These are phyloP conservation scores for Puccinia coronata DNA, from an alignment of 1,284 basidiomycete species.

Conservation along the genomic window DNA sequence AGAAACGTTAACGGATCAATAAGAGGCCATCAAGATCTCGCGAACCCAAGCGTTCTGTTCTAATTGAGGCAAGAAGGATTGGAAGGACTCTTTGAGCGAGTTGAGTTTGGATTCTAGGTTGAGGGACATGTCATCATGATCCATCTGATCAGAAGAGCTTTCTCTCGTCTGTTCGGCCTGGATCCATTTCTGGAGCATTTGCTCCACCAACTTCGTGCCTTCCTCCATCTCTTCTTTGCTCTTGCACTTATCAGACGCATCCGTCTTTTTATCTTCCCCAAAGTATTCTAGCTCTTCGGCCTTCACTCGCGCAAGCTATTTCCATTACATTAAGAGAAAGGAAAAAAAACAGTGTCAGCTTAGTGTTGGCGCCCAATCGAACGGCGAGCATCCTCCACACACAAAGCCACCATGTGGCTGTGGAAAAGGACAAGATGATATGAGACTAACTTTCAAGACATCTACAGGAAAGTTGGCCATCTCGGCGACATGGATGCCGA, in stretches of 20 bases:
- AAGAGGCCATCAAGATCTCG: slow-evolving; percentile 63
- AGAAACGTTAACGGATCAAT: slow-evolving; percentile 17
- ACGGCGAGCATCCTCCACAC: no score
- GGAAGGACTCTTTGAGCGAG: slow-evolving; percentile 68
- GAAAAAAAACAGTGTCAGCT: not conserved
- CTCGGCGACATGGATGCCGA: slow-evolving; percentile 97
- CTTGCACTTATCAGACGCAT: not conserved
- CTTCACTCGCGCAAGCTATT: slow-evolving; percentile 84
- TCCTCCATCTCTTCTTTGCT: slow-evolving; percentile 55
- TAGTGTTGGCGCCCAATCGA: no score
- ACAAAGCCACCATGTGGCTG: no score
- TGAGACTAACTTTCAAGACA: slow-evolving; percentile 80
- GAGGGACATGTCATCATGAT: slow-evolving; percentile 52
- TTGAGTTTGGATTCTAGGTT: slow-evolving; percentile 67
- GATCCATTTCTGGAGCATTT: slow-evolving; percentile 57
- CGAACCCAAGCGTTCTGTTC: slow-evolving; percentile 77
- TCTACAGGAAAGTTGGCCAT: slow-evolving; percentile 93
- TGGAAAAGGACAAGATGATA: no score
- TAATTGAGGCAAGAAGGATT: slow-evolving; percentile 69
- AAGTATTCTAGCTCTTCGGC: slow-evolving; percentile 97
- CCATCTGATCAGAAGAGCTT: slow-evolving; percentile 34
- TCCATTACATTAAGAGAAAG: not conserved
- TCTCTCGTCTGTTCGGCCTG: not conserved
- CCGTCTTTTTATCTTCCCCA: slow-evolving; percentile 59
- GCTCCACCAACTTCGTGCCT: not conserved